Percentiles rank a stretch among this genome's conserved stretches.
phyloP scores from a whole-genome alignment of 192 early-diverging fungal genomes.

The Backusella mclennaniae region DNA sequence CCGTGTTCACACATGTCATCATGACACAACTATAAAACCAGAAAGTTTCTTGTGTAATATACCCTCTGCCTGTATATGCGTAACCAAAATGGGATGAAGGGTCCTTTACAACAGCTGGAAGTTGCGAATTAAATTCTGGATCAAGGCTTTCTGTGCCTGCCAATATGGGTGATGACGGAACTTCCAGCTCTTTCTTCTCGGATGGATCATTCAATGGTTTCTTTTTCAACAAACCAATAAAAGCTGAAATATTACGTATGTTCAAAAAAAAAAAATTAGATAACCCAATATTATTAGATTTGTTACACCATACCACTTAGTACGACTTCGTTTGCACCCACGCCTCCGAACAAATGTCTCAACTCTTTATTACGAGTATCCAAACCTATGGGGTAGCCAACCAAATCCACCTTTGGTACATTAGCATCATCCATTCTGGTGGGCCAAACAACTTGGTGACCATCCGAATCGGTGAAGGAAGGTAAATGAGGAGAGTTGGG shows the following conservation, averaged over 20 bases:
- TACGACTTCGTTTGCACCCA: conserved; percentile 30
- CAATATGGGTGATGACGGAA: background rate
- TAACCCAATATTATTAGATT: background rate
- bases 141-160: conserved; percentile 2
- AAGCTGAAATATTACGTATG: conserved; percentile 7
- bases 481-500: background rate
- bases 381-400: conserved; percentile 14
- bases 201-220: conserved; percentile 17
- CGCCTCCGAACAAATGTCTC: conserved; percentile 29
- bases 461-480: conserved; percentile 8
- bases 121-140: conserved; percentile 13
- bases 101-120: conserved; percentile 5
- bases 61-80: conserved; percentile 54
- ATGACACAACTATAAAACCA: conserved; percentile 65
- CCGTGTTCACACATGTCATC: conserved; percentile 61
- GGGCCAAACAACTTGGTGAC: conserved; percentile 32
- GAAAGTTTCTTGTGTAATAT: conserved; percentile 60
- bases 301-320: conserved; percentile 32
- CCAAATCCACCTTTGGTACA: conserved; percentile 24
- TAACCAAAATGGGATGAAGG: conserved; percentile 31
- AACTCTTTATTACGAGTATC: conserved; percentile 33
- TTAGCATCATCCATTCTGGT: conserved; percentile 17
- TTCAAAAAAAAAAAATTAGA: background rate
- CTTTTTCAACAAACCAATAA: conserved; percentile 19
- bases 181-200: background rate